phyloP scores from a whole-genome alignment of 305 asterid genomes.

The Ilex paraguariensis region DNA sequence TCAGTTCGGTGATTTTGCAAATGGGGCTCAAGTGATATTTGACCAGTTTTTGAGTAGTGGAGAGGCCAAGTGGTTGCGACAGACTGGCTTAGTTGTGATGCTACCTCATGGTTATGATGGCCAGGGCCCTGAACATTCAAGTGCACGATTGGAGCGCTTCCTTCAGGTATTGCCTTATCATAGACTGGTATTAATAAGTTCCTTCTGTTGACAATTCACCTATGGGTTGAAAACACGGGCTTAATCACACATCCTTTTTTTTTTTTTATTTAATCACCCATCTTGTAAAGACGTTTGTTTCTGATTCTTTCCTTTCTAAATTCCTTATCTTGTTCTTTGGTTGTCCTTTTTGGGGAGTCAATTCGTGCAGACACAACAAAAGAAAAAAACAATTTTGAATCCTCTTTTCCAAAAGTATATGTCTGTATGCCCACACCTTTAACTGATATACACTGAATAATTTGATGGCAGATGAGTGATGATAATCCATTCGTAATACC shows the following conservation, averaged over 20 bases:
- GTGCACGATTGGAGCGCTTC: conserved; percentile 45
- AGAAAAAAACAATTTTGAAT: no score
- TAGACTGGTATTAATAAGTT: not conserved
- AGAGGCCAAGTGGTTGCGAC: conserved; percentile 46
- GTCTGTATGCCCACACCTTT: not conserved
- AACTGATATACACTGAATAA: not conserved
- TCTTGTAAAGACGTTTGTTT: no score
- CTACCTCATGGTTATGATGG: conserved; percentile 46
- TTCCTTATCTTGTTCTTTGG: no score
- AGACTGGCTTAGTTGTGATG: conserved; percentile 30
- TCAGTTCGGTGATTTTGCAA: conserved; percentile 42
- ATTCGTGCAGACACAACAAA: no score
- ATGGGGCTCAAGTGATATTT: conserved; percentile 41
- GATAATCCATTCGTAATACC: conserved; percentile 86
- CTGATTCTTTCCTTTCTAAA: no score
- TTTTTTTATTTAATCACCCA: no score
- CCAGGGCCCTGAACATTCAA: conserved; percentile 42
- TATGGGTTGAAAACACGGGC: no score
- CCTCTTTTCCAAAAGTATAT: no score
- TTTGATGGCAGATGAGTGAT: conserved; percentile 77
- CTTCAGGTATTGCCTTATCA: conserved; percentile 25
- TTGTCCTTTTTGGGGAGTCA: no score
- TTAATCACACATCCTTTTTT: no score
- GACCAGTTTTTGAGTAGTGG: conserved; percentile 40
- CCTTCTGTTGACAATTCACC: no score